These are phyloP conservation scores for Penicillium riverlandense DNA, from an alignment of 495 filamentous ascomycete species.

Conservation along the genomic window DNA sequence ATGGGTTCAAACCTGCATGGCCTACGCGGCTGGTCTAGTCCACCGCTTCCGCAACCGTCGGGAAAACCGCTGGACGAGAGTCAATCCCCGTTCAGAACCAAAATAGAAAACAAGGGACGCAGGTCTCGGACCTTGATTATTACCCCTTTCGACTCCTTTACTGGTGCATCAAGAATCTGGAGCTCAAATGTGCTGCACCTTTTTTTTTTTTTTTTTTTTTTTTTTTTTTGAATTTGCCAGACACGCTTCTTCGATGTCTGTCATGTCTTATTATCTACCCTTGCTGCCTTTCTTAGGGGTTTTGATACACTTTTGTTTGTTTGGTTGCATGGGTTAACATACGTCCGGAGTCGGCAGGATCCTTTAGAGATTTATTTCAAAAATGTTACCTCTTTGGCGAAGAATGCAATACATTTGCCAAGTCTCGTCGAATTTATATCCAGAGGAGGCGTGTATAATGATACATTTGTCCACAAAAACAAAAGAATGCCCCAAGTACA, in stretches of 20 bases:
- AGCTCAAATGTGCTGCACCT: not conserved
- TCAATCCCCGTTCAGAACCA: not conserved
- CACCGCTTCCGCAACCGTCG: constrained; percentile 2
- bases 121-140: too few relatives aligned
- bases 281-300: constrained; percentile 2
- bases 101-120: too few relatives aligned
- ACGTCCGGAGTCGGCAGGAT: too few relatives aligned
- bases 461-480: too few relatives aligned
- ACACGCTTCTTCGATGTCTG: constrained; percentile 3
- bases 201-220: not conserved
- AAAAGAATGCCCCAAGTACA: too few relatives aligned
- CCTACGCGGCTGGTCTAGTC: constrained; percentile 4
- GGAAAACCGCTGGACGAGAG: constrained; percentile 4
- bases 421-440: too few relatives aligned
- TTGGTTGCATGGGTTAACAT: constrained; percentile 12
- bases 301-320: not conserved
- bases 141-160: not conserved
- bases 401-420: not conserved
- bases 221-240: not conserved
- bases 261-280: constrained; percentile 15
- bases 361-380: too few relatives aligned
- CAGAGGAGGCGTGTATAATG: too few relatives aligned
- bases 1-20: constrained; percentile 10
- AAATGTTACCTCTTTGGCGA: too few relatives aligned
- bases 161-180: not conserved